phyloP scores from a whole-genome alignment of 208 protist genomes.

The Blastocrithidia nonstop region DNA sequence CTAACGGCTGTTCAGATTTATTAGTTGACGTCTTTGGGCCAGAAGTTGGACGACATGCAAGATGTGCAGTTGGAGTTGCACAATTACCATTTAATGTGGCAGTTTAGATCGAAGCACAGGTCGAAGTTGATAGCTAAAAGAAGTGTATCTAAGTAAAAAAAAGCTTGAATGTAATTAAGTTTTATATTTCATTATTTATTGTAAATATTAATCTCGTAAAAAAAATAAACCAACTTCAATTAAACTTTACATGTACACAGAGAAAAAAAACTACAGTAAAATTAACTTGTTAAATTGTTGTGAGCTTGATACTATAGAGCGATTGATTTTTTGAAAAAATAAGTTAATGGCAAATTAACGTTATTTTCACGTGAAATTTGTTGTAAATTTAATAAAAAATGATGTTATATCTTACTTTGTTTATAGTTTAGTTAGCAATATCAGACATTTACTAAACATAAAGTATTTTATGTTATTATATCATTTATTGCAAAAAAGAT shows the following conservation, averaged over 20 bases:
- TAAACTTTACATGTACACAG: not conserved
- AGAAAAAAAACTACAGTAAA: no score
- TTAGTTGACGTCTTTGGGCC: conserved; percentile 49
- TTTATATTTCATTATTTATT: not conserved
- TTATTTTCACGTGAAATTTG: no score
- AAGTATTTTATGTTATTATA: no score
- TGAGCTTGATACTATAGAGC: no score
- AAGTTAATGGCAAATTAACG: no score
- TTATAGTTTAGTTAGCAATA: no score
- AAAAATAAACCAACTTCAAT: not conserved
- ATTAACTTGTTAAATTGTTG: no score
- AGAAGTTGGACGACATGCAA: conserved; percentile 48
- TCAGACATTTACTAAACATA: no score
- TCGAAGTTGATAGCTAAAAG: conserved; percentile 18
- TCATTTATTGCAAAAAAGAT: no score
- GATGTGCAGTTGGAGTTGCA: conserved; percentile 53
- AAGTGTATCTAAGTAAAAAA: not conserved
- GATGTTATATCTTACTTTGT: no score
- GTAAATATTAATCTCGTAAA: not conserved
- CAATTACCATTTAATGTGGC: conserved; percentile 47
- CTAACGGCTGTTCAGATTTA: conserved; percentile 66
- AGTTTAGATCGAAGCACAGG: conserved; percentile 53
- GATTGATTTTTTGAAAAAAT: no score
- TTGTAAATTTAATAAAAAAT: no score
- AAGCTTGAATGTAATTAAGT: not conserved